Percentiles rank a stretch among this genome's conserved stretches.
These are phyloP conservation scores for Cicer arietinum DNA, from an alignment of 306 rosid genomes.

Conservation along the genomic window DNA sequence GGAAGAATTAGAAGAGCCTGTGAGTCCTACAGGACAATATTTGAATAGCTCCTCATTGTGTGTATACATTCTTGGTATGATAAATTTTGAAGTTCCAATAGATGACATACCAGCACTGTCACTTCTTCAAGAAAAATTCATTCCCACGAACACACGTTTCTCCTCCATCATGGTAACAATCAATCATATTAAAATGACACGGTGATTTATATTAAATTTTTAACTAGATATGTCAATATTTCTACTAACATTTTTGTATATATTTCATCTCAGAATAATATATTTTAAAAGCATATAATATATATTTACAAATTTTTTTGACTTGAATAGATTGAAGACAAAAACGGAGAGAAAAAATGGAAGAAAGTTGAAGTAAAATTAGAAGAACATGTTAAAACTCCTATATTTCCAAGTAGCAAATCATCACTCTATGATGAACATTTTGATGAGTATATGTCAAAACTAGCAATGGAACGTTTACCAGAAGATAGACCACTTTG, in stretches of 20 bases:
- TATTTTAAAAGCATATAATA: no score
- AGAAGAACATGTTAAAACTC: slow-evolving; percentile 50
- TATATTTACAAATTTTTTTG: no score
- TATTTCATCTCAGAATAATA: no score
- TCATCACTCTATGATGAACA: slow-evolving; percentile 45
- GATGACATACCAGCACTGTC: slow-evolving; percentile 24
- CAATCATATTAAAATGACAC: background rate
- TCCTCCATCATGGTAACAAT: slow-evolving; percentile 55
- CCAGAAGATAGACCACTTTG: slow-evolving; percentile 55
- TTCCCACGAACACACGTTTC: slow-evolving; percentile 58
- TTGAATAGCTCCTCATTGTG: slow-evolving; percentile 45
- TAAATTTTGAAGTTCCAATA: slow-evolving; percentile 52
- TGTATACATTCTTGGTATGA: slow-evolving; percentile 47
- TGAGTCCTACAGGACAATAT: no score
- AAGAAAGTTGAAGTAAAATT: slow-evolving; percentile 55
- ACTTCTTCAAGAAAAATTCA: slow-evolving; percentile 43
- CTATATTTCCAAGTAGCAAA: slow-evolving; percentile 33
- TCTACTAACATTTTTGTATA: no score
- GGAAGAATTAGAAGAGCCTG: no score
- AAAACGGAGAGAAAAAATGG: slow-evolving; percentile 53
- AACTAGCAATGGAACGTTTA: slow-evolving; percentile 39
- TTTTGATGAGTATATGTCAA: slow-evolving; percentile 53
- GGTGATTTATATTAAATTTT: no score
- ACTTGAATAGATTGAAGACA: slow-evolving; percentile 40
- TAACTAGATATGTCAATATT: no score